Evolutionary conservation across 345 rosid genomes (phyloP).

Genomic region (Aurinia saxatilis): DNA sequence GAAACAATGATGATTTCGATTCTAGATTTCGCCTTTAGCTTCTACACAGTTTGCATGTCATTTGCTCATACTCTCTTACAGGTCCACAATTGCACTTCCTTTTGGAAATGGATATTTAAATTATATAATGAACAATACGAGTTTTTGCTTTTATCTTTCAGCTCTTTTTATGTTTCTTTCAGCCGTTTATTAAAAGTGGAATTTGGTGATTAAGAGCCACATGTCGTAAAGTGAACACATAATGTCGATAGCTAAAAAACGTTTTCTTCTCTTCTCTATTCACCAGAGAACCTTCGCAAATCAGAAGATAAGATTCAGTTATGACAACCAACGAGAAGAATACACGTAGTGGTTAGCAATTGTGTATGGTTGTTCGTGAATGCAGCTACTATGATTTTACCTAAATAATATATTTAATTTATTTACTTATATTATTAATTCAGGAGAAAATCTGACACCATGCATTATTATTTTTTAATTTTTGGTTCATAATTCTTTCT

Average conservation of each 20-base stretch:
- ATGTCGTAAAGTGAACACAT: conserved; percentile 6
- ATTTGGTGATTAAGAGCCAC: not conserved
- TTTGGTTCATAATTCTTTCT: too few relatives aligned
- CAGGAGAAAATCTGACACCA: conserved; percentile 7
- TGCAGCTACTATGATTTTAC: not conserved
- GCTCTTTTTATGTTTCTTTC: not conserved
- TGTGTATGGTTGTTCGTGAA: not conserved
- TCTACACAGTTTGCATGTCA: not conserved
- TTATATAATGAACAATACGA: not conserved
- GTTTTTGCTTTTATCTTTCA: not conserved
- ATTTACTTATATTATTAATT: not conserved
- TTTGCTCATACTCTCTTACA: not conserved
- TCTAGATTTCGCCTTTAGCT: not conserved
- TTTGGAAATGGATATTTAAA: not conserved
- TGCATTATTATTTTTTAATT: too few relatives aligned
- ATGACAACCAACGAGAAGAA: not conserved
- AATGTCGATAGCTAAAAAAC: not conserved
- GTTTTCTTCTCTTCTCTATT: not conserved
- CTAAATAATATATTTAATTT: too few relatives aligned
- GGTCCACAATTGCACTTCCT: conserved; percentile 25
- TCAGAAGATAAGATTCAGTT: not conserved
- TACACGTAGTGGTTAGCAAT: not conserved
- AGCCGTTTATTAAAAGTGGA: not conserved
- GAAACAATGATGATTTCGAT: not conserved
- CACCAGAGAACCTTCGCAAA: not conserved